Evolutionary conservation across 768 basidiomycete genomes (phyloP), one percentile per base, ranked within the genome.

Genomic region (Boletus tylopilopsis): DNA sequence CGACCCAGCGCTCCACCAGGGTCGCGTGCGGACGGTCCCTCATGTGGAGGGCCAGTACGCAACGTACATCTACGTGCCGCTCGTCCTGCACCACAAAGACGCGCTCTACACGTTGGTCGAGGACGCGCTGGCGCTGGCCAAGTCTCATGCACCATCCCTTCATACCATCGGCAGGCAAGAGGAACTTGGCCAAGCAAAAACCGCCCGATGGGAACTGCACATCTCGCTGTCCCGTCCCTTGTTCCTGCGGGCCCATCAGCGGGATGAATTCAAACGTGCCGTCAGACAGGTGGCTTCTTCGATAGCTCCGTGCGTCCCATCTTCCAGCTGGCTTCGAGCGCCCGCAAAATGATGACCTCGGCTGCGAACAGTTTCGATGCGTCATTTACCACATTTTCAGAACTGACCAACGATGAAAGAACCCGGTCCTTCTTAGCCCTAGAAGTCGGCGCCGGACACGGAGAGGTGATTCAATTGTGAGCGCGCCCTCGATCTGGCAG

Each of bases 21-120:
- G 94, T 13, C 80, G 94, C 25, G 73, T 73, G 40, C 81, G 94
- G 25, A 74, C 82, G 0, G 75, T 73, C 1, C 90, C 91, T 2
- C 90, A 91, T 62, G 82, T 92, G 5, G 87, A 91, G 12, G 94
- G 94, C 0, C 92, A 94, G 61, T 94, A 81, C 63, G 82, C 84
- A 1, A 75, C 86, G 5, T 81, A 94, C 69, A 76, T 94, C 45
- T 94, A 87, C 62, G 72, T 91, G 11, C 79, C 84, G 0, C 60
- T 94, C 61, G 55, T 63, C 45, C 56, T 86, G 24, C 66, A 70
- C 41, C 71, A 62, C 33, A 64, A 58, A 27, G 74, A 78, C 18
- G 55, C 69, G 13, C 68, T 90, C 39, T 68, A 72, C 53, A 66
- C 68, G 22, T 54, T 82, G 12, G 54, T 87, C 22, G 63, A 71